A percentile compares a stretch with the other conserved stretches of the same genome.
phyloP scores from a whole-genome alignment of 331 rosid genomes.

The Rhamnella rubrinervis region DNA sequence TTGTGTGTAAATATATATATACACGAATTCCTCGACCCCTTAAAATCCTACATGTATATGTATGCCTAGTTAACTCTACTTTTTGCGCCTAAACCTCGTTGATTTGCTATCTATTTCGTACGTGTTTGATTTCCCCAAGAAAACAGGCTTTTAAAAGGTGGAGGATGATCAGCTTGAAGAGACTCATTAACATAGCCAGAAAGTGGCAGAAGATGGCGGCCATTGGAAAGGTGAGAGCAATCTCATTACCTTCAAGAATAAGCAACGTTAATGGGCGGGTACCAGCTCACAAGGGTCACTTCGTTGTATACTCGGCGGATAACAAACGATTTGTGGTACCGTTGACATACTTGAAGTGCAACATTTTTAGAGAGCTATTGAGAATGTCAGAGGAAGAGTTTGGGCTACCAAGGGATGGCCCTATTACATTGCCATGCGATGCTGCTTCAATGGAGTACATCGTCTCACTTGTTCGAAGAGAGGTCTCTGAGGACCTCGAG shows the following conservation, averaged over 20 bases:
- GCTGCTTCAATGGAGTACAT: constrained; percentile 27
- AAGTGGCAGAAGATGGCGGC: constrained; percentile 35
- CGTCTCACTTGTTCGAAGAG: constrained; percentile 16
- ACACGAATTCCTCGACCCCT: not conserved
- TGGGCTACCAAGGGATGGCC: constrained; percentile 32
- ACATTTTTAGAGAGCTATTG: constrained; percentile 27
- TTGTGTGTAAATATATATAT: not conserved
- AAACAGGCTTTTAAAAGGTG: not conserved
- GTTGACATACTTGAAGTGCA: constrained; percentile 26
- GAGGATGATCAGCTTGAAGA: constrained; percentile 24
- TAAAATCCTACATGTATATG: no score
- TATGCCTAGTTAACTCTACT: no score
- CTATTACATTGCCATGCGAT: constrained; percentile 34
- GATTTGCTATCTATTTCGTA: not conserved
- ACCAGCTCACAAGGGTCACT: constrained; percentile 8
- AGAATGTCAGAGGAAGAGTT: constrained; percentile 33
- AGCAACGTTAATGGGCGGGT: not conserved
- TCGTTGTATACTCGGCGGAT: not conserved
- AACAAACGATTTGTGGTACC: constrained; percentile 25
- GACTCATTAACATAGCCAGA: constrained; percentile 23
- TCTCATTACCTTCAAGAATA: constrained; percentile 21
- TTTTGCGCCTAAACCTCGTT: not conserved
- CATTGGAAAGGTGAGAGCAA: constrained; percentile 9
- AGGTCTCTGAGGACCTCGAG: constrained; percentile 20
- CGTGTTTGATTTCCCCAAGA: no score